Base-by-base conservation (phyloP, 768 basidiomycete species). In the Trametes maxima region DNA sequence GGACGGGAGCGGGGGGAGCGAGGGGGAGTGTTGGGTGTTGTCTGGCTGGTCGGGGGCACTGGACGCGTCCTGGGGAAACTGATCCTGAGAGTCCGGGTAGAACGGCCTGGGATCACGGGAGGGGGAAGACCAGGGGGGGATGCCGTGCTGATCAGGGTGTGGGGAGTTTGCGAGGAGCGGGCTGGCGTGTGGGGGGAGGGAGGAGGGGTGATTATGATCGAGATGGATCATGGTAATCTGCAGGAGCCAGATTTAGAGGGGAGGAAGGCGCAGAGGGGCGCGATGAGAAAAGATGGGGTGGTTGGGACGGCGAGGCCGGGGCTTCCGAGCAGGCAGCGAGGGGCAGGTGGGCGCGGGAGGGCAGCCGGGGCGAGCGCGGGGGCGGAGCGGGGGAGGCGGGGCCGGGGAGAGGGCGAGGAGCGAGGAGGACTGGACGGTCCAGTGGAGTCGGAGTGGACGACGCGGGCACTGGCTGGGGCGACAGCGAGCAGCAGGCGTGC, bases 161-260 rank as follows among this genome's bases (percentile, higher is more conserved):
- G 69, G 55, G 51, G 70, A 33, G 65, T 67, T 55, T 56, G 69
- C 43, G 54, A 65, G 62, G 54, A 70, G 55, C 64, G 65, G 47
- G 64, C 59, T 65, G 54, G 57, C 57, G n/a, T 68, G 54, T 42
- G 60, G 62, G 57, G 68, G 54, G 54, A 67, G 65, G 47, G 65
- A 48, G 56, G 69, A 50, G 60, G 64, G 54, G 64, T 73, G 70
- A 65, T 69, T 69, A 42, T 68, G 73, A 72, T 75, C 70, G 64
- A 75, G 67, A 70, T 75, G 74, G 61, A 75, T 70, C 74, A 75
- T 75, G 62, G 65, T 53, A 51, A 52, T 56, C 66, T 53, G 58
- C 50, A 49, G 57, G 57, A 40, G 62, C 67, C 68, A 59, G 65
- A 66, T 60, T 60, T 65, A 65, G 68, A 62, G 63, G 42, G 5